A percentile compares a stretch with the other conserved stretches of the same genome.
Conservation (phyloP, 2,329 filamentous ascomycete genomes). For the Aspergillus neoniger region DNA sequence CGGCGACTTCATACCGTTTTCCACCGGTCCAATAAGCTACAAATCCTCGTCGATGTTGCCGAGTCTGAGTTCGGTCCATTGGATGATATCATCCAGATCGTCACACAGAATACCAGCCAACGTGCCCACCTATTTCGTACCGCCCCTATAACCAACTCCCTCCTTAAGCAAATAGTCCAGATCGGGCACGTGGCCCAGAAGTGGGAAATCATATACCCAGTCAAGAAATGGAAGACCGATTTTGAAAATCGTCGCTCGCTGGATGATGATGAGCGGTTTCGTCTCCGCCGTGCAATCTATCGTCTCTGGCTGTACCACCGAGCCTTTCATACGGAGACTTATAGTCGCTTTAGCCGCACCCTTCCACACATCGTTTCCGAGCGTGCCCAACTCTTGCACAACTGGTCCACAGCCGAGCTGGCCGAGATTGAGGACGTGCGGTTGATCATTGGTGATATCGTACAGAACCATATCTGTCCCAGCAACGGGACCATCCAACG, state of each 20-base stretch:
- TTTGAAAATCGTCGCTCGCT: conserved; percentile 58
- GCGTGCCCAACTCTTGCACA: conserved; percentile 59
- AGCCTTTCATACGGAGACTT: conserved; percentile 58
- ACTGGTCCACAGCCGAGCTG: conserved; percentile 58
- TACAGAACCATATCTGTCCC: conserved; percentile 62
- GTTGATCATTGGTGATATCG: conserved; percentile 55
- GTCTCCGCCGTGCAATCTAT: conserved; percentile 60
- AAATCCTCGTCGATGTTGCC: conserved; percentile 56
- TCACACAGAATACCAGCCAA: conserved; percentile 63
- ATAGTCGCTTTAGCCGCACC: conserved; percentile 54
- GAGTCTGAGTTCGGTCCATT: conserved; percentile 61
- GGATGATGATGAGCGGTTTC: conserved; percentile 51
- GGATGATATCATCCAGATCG: conserved; percentile 59
- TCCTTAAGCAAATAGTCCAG: conserved; percentile 58
- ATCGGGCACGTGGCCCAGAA: conserved; percentile 58
- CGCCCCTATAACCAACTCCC: conserved; percentile 56
- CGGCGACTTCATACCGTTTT: conserved; percentile 57
- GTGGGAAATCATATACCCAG: conserved; percentile 63
- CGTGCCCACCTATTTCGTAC: conserved; percentile 56
- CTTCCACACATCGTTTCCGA: conserved; percentile 51
- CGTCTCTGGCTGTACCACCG: conserved; percentile 62
- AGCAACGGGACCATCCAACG: conserved; percentile 62
- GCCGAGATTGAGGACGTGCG: conserved; percentile 63
- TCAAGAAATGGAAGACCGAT: conserved; percentile 64
- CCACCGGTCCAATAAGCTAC: conserved; percentile 55